A percentile compares a stretch with the other conserved stretches of the same genome.
These are phyloP conservation scores for Aureobasidium sp. DNA, from an alignment of 2,329 filamentous ascomycete species.

Conservation along the genomic window DNA sequence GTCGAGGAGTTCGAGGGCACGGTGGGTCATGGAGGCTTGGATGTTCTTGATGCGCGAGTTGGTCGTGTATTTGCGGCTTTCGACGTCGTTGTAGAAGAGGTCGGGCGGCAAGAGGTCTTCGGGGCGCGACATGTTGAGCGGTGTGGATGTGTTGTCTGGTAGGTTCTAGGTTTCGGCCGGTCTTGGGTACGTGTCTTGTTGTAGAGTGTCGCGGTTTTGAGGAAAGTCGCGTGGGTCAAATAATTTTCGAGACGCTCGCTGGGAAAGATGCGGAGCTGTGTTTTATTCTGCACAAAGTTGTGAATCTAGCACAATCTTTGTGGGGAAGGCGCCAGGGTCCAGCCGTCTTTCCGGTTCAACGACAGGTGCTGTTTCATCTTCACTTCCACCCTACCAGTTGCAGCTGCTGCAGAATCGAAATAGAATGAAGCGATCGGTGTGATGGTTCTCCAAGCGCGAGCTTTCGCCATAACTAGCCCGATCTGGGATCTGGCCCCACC, in stretches of 20 bases:
- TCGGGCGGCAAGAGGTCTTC: conserved; percentile 93
- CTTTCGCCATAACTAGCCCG: no score
- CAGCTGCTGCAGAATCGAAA: no score
- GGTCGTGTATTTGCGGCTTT: conserved; percentile 96
- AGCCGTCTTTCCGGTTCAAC: neutral
- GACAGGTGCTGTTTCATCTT: neutral
- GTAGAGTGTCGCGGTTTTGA: neutral
- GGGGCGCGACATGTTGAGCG: conserved; percentile 77
- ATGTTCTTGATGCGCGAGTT: conserved; percentile 92
- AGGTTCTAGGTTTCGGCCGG: neutral
- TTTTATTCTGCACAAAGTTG: neutral
- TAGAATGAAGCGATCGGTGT: no score
- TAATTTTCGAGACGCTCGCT: neutral
- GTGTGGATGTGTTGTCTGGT: neutral
- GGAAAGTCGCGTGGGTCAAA: neutral
- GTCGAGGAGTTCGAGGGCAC: conserved; percentile 84
- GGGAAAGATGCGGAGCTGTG: neutral
- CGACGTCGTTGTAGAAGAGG: conserved; percentile 92
- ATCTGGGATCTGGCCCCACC: no score
- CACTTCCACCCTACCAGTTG: neutral
- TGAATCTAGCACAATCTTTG: neutral
- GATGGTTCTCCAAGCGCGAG: no score
- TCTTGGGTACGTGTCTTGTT: neutral
- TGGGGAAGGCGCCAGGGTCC: neutral
- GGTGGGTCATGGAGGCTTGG: conserved; percentile 87